These are phyloP conservation scores for Pichia occidentalis DNA, from an alignment of 805 yeast genomes.

Conservation along the genomic window DNA sequence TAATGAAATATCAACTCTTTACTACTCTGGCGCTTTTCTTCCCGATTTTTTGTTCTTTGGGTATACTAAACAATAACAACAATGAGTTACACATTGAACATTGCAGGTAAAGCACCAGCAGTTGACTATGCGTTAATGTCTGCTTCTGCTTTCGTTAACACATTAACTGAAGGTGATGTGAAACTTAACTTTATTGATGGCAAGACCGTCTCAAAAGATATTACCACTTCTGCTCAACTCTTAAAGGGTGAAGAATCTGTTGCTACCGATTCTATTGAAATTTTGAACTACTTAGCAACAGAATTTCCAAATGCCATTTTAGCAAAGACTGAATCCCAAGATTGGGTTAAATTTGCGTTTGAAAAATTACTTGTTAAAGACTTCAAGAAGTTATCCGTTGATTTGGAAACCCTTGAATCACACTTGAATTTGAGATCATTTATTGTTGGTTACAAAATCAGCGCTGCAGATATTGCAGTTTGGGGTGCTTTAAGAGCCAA, in stretches of 20 bases:
- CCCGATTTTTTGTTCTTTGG: too few relatives aligned
- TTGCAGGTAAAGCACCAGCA: slow-evolving; percentile 82
- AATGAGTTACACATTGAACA: slow-evolving; percentile 44
- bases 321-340: slow-evolving; percentile 36
- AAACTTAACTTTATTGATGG: slow-evolving; percentile 66
- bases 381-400: slow-evolving; percentile 75
- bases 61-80: too few relatives aligned
- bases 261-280: slow-evolving; percentile 35
- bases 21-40: too few relatives aligned
- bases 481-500: slow-evolving; percentile 96
- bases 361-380: slow-evolving; percentile 72
- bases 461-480: slow-evolving; percentile 77
- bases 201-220: slow-evolving; percentile 45
- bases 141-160: slow-evolving; percentile 71
- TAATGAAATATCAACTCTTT: too few relatives aligned
- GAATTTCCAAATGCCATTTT: slow-evolving; percentile 43
- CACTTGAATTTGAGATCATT: slow-evolving; percentile 83
- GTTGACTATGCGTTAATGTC: slow-evolving; percentile 74
- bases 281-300: slow-evolving; percentile 44
- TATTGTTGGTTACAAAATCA: slow-evolving; percentile 55
- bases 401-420: slow-evolving; percentile 73
- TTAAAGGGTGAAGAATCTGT: slow-evolving; percentile 38
- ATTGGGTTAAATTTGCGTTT: slow-evolving; percentile 64
- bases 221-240: slow-evolving; percentile 37
- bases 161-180: slow-evolving; percentile 43